Base-by-base conservation (phyloP, 2,329 filamentous ascomycete species). In the Exophiala oligosperma region DNA sequence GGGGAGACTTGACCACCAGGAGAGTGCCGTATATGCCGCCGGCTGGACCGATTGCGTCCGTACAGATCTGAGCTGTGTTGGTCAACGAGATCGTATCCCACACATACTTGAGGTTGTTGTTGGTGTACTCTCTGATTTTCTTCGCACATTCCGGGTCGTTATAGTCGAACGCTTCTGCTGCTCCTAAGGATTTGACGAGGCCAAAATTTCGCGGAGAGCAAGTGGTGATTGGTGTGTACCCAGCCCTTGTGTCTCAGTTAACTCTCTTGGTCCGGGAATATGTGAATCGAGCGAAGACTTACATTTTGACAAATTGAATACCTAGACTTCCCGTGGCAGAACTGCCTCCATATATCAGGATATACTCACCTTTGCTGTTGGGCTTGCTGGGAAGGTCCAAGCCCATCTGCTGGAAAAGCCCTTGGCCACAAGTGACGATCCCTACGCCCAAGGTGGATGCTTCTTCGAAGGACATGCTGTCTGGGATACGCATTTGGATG, bases 281-380 rank as follows among this genome's bases (percentile, higher is more conserved):
- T 52, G 53, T 49, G 32, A 23, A 43, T 14, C 35, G 35, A 41
- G 28, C 6, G 11, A 48, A 21, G 29, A 57, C 68, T 63, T 65
- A 74, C 57, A 74, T 41, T 61, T 74, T 76, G 37, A 72, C 73
- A 58, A 72, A 74, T 52, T 77, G 74, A 17, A 77, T 76, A 0
- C 68, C 74, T 41, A 76, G 50, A 2, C 68, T 68, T 1, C 74
- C 74, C 3, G 71, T 74, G 2, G 73, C 73, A 3, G 73, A 73
- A 4, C 69, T 72, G 1, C 73, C 75, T 4, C 74, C 75, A 54
- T 77, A 76, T 32, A 77, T 73, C 28, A 76, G 59, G 4, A 76
- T 58, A 0, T 69, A 57, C 29, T 67, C 63, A 1, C 60, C 59
- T 23, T 61, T 57, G 40, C 66, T 67, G 12, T 67, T 62, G 1